phyloP scores from a whole-genome alignment of 306 rosid genomes.

The Erythrophleum fordii region DNA sequence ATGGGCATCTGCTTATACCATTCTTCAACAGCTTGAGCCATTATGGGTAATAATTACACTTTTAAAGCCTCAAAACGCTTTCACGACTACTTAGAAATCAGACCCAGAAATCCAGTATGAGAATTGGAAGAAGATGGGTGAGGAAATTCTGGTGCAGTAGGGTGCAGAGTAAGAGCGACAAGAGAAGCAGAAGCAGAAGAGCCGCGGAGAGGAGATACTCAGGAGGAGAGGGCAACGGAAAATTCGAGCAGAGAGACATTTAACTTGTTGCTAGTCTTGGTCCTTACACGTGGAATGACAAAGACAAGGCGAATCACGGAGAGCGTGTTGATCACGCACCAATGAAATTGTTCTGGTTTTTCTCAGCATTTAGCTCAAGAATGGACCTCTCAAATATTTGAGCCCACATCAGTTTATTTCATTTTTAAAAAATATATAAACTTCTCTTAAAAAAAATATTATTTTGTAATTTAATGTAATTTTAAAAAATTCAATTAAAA shows the following conservation, averaged over 20 bases:
- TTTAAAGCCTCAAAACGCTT: neutral
- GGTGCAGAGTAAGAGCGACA: neutral
- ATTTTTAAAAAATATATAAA: too few species aligned
- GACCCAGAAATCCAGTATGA: neutral
- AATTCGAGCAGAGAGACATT: too few species aligned
- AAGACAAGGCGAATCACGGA: conserved; percentile 32
- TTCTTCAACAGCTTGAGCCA: conserved; percentile 99
- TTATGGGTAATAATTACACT: neutral
- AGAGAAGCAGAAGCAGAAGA: neutral
- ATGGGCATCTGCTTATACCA: conserved; percentile 99
- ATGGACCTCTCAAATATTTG: too few species aligned
- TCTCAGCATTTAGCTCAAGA: too few species aligned
- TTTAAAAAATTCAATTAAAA: too few species aligned
- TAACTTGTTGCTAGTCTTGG: neutral
- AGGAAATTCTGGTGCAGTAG: neutral
- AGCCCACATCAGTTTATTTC: too few species aligned
- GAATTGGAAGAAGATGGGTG: neutral
- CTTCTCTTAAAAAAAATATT: too few species aligned
- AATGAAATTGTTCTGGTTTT: conserved; percentile 28
- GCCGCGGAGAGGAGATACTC: too few species aligned
- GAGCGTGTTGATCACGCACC: conserved; percentile 54
- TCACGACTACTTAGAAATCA: neutral
- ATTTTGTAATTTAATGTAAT: too few species aligned
- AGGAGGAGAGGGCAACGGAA: neutral
- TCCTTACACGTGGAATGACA: conserved; percentile 40